Base-by-base conservation (phyloP, 768 basidiomycete genomes). In the Podaxis mareebaensis region DNA sequence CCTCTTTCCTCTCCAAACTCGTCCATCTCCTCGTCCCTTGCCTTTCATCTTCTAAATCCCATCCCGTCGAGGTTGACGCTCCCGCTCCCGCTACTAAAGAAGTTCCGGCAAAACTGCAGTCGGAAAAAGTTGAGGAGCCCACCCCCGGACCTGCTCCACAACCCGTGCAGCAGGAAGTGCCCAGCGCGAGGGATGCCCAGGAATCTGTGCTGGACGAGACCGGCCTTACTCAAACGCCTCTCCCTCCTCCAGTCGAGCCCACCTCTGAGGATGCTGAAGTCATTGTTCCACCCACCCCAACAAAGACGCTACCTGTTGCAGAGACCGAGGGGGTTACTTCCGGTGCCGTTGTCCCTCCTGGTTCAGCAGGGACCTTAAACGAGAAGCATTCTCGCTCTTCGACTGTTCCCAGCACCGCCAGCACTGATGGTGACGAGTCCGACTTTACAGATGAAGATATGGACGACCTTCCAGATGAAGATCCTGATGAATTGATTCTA, bases 281-380 rank as follows among this genome's bases (percentile, higher is more conserved):
- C 20, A 64, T 75, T 8, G 63, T 81, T 53, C 80, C 78, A 51
- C 74, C 77, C 8, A 75, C 75, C 11, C 77, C 76, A 38, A 73
- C 68, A 22, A 73, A 67, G 69, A 68, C 65, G 68, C 75, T 76
- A 61, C 82, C 92, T 6, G 77, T 80, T 26, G 84, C 87, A 8
- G 94, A 95, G 76, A 93, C 94, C 6, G 93, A 89, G 65, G 94
- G 92, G 13, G 80, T 97, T 67, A 92, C 91, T 10, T 94, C 93
- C n/a, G 91, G 93, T 36, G 92, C 93, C 49, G 95, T 96, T 24
- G 92, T 95, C 70, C 84, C 94, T 2, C 95, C 96, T 13, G 95
- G 95, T 36, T 92, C 93, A 26, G 90, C 85, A 53, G 91, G 85
- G 26, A 48, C 52, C 22, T 2, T 42, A 1, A 52, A 54, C 33